Percentiles rank a stretch among this genome's conserved stretches.
phyloP scores from a whole-genome alignment of 306 rosid genomes.

The Prunus fruticosa region DNA sequence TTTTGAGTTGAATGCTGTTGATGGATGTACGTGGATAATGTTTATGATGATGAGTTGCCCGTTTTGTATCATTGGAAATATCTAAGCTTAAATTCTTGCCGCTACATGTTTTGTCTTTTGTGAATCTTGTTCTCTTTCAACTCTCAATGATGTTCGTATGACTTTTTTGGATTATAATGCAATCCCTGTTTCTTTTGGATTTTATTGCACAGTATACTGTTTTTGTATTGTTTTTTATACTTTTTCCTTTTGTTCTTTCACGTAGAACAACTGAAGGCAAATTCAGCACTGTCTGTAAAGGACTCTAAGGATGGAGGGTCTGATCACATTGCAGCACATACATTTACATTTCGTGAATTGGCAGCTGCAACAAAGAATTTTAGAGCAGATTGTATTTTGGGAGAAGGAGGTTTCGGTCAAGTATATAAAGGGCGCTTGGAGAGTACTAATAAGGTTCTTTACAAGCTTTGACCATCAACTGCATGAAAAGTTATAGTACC shows the following conservation, averaged over 20 bases:
- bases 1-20: conserved; percentile 2
- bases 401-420: conserved; percentile 63
- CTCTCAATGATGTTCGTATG: not conserved
- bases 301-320: conserved; percentile 28
- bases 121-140: not conserved
- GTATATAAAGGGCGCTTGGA: conserved; percentile 58
- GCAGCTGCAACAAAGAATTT: conserved; percentile 52
- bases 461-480: not conserved
- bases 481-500: not conserved
- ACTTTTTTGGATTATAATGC: not conserved
- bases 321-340: conserved; percentile 53
- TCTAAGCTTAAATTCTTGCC: not conserved
- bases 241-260: not conserved
- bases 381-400: conserved; percentile 55
- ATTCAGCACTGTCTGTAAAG: conserved; percentile 21
- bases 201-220: not conserved
- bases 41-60: not conserved
- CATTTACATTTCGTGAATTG: conserved; percentile 55
- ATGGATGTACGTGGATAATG: not conserved
- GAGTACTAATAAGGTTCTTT: conserved; percentile 43
- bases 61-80: not conserved
- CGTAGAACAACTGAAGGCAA: conserved; percentile 32
- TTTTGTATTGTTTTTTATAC: not conserved
- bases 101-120: not conserved
- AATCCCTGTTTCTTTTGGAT: conserved; percentile 6